phyloP scores from a whole-genome alignment of 257 asterid genomes.

The Jasminum sambac region DNA sequence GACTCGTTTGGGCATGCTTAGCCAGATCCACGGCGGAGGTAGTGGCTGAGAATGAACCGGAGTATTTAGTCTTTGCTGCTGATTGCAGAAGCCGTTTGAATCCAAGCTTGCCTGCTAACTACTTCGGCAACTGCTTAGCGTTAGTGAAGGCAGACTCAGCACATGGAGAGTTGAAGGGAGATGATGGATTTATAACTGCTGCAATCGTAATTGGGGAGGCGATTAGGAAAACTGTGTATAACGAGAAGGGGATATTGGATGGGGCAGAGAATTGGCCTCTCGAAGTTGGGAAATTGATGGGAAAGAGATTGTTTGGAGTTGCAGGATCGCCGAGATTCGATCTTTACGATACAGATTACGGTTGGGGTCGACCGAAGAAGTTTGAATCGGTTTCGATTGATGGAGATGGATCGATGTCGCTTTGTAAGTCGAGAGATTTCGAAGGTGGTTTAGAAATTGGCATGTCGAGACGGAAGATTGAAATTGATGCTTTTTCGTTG shows the following conservation, averaged over 20 bases:
- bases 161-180: neutral
- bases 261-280: neutral
- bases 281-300: neutral
- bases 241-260: conserved; percentile 8
- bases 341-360: neutral
- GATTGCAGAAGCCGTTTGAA: conserved; percentile 9
- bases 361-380: neutral
- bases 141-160: neutral
- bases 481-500: too few relatives aligned
- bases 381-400: too few relatives aligned
- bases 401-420: too few relatives aligned
- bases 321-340: neutral
- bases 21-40: neutral
- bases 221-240: neutral
- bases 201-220: conserved; percentile 8
- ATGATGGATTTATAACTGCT: conserved; percentile 10
- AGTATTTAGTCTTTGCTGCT: conserved; percentile 4
- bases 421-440: too few relatives aligned
- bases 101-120: conserved; percentile 9
- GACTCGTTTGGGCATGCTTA: conserved; percentile 22
- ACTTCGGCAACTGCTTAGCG: conserved; percentile 20
- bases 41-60: neutral
- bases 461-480: too few relatives aligned
- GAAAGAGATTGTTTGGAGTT: neutral
- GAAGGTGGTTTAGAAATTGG: too few relatives aligned